These are phyloP conservation scores for Brassica cretica DNA, from an alignment of 345 rosid species.

Conservation along the genomic window DNA sequence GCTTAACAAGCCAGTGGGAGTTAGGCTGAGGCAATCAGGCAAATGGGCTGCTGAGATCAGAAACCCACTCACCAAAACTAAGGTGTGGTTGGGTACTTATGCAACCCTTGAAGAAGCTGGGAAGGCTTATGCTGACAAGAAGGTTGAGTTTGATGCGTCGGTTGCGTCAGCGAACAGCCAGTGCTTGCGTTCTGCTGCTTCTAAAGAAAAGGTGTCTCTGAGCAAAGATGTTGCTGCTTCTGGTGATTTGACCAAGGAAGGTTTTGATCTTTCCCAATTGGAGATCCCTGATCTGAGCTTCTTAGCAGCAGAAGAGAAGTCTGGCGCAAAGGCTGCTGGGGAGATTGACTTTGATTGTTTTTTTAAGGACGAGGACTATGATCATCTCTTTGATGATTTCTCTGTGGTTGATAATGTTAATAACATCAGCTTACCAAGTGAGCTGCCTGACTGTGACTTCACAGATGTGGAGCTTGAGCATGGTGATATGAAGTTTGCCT, in stretches of 20 bases:
- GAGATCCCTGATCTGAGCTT: constrained; percentile 48
- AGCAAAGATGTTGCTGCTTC: constrained; percentile 11
- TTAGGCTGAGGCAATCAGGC: constrained; percentile 85
- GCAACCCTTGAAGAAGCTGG: constrained; percentile 72
- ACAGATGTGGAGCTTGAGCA: neutral
- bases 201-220: constrained; percentile 13
- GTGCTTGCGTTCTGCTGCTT: constrained; percentile 23
- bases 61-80: constrained; percentile 57
- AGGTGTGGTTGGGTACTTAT: constrained; percentile 84
- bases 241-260: constrained; percentile 27
- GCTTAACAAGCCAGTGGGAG: constrained; percentile 49
- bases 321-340: constrained; percentile 40
- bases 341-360: constrained; percentile 38
- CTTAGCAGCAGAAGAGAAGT: constrained; percentile 50
- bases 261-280: constrained; percentile 40
- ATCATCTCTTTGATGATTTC: neutral
- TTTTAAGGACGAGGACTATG: neutral
- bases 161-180: constrained; percentile 43
- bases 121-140: constrained; percentile 67
- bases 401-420: neutral
- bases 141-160: constrained; percentile 54
- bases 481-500: neutral
- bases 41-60: constrained; percentile 91
- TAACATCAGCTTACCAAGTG: neutral
- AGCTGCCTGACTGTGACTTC: neutral